phyloP scores from a whole-genome alignment of 2,329 filamentous ascomycete species.

The Parafenestella ontariensis region DNA sequence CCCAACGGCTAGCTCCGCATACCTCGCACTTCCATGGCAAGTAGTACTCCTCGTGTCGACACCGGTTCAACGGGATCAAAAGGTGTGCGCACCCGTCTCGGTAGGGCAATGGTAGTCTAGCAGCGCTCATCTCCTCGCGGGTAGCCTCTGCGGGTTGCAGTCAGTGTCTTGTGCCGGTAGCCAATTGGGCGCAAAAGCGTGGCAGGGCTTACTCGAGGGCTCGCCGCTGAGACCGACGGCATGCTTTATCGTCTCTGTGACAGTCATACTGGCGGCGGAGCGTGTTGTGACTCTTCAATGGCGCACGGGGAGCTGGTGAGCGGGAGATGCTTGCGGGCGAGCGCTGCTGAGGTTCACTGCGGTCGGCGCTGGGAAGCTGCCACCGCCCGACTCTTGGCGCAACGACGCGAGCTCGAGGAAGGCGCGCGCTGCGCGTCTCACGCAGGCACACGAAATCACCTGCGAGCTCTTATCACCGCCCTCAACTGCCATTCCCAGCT shows the following conservation, averaged over 20 bases:
- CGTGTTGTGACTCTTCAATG: conserved; percentile 27
- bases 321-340: conserved; percentile 14
- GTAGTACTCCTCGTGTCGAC: conserved; percentile 90
- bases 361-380: conserved; percentile 24
- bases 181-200: conserved; percentile 27
- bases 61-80: conserved; percentile 93
- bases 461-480: conserved; percentile 3
- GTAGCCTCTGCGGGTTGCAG: conserved; percentile 68
- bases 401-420: conserved; percentile 8
- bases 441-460: conserved; percentile 22
- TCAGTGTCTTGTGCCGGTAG: conserved; percentile 38
- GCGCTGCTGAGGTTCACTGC: conserved; percentile 21
- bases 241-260: conserved; percentile 56
- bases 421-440: conserved; percentile 24
- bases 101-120: conserved; percentile 86
- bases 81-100: conserved; percentile 95
- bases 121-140: conserved; percentile 92
- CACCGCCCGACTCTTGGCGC: conserved; percentile 17
- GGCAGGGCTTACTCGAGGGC: conserved; percentile 38
- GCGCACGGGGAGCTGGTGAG: conserved; percentile 22
- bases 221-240: conserved; percentile 54
- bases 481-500: conserved; percentile 1
- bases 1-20: conserved; percentile 46
- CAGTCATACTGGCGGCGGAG: conserved; percentile 45
- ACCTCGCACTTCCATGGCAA: conserved; percentile 98